Evolutionary conservation across 305 asterid species (phyloP), one percentile per base, ranked within the genome.

Genomic region (Fraxinus angustifolia): DNA sequence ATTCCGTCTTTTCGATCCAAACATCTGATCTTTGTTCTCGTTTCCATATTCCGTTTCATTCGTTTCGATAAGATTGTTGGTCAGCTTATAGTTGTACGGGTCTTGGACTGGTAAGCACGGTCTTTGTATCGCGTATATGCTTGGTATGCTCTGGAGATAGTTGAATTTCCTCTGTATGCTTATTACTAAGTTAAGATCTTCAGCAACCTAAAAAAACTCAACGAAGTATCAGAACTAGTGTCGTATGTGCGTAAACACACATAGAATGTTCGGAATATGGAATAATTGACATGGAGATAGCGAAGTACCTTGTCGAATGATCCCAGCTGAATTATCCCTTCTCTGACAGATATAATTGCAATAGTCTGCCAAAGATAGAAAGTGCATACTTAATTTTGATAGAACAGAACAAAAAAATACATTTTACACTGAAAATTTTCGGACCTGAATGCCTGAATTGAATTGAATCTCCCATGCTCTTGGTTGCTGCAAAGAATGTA

Each of bases 391-490:
- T 42, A 85, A 33, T 26, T 81, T 38, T 33, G 84, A 82, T 73
- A 14, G 38, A 74, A 65, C 65, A 70, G 58, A 33, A 31, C 1
- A 68, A 80, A 71, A 77, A 38, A 1, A 1, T 33, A 80, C 17
- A 38, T 23, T 42, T 48, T 16, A 19, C 7, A 4, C 3, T 35
- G 36, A 0, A 7, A 40, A 45, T 30, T 81, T 72, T 45, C 67
- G 77, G 14, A 90, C 98, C 97, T 93, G 92, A 84, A 93, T 92
- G 86, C 98, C 98, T 75, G 98, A 91, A 82, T 85, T 88, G 84
- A 93, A 93, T 83, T 92, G 98, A 82, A 89, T 87, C 60, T 92
- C 98, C 98, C 96, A 92, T 84, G 93, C 93, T 86, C 90, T 92
- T 75, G 98, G 97, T 82, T 92, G 94, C 98, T 93, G 88, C 75